A percentile compares a stretch with the other conserved stretches of the same genome.
Evolutionary conservation across 108 stramenopile species (phyloP).

Genomic region (Phaeodactylum tricornutum): DNA sequence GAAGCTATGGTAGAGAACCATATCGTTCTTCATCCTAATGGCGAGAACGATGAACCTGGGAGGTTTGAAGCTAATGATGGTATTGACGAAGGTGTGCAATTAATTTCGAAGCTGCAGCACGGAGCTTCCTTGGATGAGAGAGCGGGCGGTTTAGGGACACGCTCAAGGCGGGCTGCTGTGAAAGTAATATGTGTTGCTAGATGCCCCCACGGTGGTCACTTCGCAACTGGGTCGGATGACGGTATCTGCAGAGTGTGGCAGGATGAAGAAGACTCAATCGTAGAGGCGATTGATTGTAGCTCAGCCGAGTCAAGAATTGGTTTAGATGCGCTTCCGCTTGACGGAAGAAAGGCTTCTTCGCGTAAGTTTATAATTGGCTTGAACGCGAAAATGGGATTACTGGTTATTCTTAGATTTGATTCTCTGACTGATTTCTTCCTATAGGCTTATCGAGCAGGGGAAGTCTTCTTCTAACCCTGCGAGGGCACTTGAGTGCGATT

Average conservation of each 20-base stretch:
- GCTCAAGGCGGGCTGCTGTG: slow-evolving; percentile 42
- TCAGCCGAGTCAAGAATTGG: no score
- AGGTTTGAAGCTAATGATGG: slow-evolving; percentile 60
- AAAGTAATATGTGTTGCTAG: slow-evolving; percentile 84
- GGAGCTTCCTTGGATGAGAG: slow-evolving; percentile 32
- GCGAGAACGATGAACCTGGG: slow-evolving; percentile 29
- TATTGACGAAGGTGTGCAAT: slow-evolving; percentile 62
- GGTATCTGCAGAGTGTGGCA: slow-evolving; percentile 79
- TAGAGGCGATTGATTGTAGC: slow-evolving; percentile 48
- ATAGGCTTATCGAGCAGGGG: neutral
- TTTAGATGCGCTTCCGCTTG: no score
- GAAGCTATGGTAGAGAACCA: slow-evolving; percentile 7
- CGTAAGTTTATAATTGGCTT: neutral
- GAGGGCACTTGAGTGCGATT: slow-evolving; percentile 68
- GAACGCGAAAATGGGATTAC: no score
- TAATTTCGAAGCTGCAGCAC: slow-evolving; percentile 63
- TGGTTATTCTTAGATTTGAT: no score
- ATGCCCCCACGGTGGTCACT: slow-evolving; percentile 71
- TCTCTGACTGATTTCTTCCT: no score
- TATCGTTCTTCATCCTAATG: neutral
- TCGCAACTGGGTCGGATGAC: slow-evolving; percentile 87
- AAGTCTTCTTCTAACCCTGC: slow-evolving; percentile 30
- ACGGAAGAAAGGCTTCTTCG: neutral
- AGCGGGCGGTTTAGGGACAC: slow-evolving; percentile 36
- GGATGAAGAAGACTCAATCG: slow-evolving; percentile 45